A percentile compares a stretch with the other conserved stretches of the same genome.
phyloP scores from a whole-genome alignment of 148 eudicot genomes.

The Fagopyrum esculentum region DNA sequence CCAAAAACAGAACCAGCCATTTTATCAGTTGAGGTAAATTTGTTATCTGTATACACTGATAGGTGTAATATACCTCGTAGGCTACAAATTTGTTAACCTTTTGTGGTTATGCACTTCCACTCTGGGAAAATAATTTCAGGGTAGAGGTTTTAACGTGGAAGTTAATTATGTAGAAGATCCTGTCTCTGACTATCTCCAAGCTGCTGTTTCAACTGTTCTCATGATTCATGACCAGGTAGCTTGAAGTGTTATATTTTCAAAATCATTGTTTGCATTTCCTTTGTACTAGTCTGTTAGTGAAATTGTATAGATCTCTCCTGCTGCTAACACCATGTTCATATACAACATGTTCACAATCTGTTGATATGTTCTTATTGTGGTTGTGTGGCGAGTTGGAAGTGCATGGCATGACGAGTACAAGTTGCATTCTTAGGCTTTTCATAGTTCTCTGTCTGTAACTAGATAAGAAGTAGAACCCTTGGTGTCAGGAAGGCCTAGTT shows the following conservation, averaged over 20 bases:
- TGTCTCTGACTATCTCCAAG: conserved; percentile 85
- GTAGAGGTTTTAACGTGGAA: conserved; percentile 82
- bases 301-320: neutral
- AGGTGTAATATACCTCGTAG: neutral
- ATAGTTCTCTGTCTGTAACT: neutral
- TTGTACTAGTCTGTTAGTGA: neutral
- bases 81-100: neutral
- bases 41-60: neutral
- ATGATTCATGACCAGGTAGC: conserved; percentile 77
- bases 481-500: neutral
- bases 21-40: conserved; percentile 85
- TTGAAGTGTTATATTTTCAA: conserved; percentile 5
- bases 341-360: neutral
- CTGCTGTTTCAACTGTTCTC: conserved; percentile 83
- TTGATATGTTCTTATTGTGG: neutral
- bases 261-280: neutral
- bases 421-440: neutral
- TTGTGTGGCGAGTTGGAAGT: neutral
- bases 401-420: neutral
- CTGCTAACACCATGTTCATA: neutral
- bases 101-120: neutral
- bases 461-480: neutral
- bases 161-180: conserved; percentile 76
- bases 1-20: conserved; percentile 80
- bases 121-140: conserved; percentile 40